Conservation (phyloP, 2,329 filamentous ascomycete species). For the Ophiostoma quercus region DNA sequence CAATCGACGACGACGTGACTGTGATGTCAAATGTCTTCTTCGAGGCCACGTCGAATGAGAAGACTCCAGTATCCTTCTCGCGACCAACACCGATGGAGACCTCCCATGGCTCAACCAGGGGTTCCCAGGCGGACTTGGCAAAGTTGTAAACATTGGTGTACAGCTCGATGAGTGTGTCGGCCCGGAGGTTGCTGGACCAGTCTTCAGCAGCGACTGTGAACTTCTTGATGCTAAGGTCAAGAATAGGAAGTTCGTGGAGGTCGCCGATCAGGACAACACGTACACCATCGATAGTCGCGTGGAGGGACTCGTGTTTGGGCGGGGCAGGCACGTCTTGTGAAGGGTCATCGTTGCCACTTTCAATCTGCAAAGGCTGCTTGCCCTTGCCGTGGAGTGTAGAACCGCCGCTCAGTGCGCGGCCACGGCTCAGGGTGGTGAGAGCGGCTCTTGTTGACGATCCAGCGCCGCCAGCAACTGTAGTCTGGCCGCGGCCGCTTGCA, state of each 20-base stretch:
- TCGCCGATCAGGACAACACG: constrained; percentile 93
- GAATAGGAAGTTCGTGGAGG: constrained; percentile 85
- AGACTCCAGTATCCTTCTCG: constrained; percentile 65
- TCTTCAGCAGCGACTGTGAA: constrained; percentile 81
- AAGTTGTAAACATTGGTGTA: constrained; percentile 99
- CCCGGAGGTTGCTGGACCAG: constrained; percentile 84
- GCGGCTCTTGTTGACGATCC: constrained; percentile 8
- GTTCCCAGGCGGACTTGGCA: constrained; percentile 97
- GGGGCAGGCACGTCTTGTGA: background rate
- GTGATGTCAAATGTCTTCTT: constrained; percentile 89
- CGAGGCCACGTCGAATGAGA: constrained; percentile 81
- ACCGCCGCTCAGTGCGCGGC: constrained; percentile 12
- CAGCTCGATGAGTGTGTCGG: constrained; percentile 84
- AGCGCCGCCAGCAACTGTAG: constrained; percentile 41
- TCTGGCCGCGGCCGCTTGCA: constrained; percentile 52
- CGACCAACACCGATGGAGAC: constrained; percentile 85
- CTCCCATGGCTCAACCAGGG: constrained; percentile 91
- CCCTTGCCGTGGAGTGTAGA: background rate
- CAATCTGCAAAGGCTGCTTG: constrained; percentile 9
- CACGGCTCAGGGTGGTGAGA: background rate
- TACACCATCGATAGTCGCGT: constrained; percentile 79
- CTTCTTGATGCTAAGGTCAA: constrained; percentile 88
- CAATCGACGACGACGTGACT: constrained; percentile 87
- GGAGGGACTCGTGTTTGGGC: constrained; percentile 63
- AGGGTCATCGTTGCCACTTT: background rate